Evolutionary conservation across 805 yeast genomes (phyloP), one percentile per base, ranked within the genome.

Genomic region (Alloascoidea hylecoeti): DNA sequence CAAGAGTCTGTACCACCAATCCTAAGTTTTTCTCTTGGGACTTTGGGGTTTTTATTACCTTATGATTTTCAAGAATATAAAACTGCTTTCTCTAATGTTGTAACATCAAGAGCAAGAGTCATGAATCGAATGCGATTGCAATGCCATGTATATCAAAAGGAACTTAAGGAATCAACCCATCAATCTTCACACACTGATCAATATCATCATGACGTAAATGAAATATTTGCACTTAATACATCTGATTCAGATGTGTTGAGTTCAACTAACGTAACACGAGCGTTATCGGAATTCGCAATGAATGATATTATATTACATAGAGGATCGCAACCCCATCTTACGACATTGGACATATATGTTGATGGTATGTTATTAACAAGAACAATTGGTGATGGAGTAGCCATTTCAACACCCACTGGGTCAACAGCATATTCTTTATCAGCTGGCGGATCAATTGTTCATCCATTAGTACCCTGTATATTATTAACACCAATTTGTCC

Each of bases 401-500:
- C 77, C 3, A 65, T 85, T 35, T 69, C 92, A 2, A 82, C 96
- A 0, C 97, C 97, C 14, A 88, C 96, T 0, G 97, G 97, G 0
- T 83, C 95, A 5, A 88, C 96, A 0, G 96, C 96, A 0, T 88
- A 88, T 51, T 82, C 95, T 0, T 61, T 88, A 38, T 72, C 84
- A 18, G 74, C 94, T 1, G 96, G 97, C 12, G 97, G 97, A 1
- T 75, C 95, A 12, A 88, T 88, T 42, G 89, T 84, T 1, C 94
- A 88, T 45, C 96, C 97, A 0, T 59, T 76, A 38, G 94, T 88
- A 5, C 79, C 85, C 13, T 78, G 92, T 42, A 77, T 84, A 6
- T 59, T 88, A 35, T 56, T 88, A 19, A 82, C 96, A 0, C 96
- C 96, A 6, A 83, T 88, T 37, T 86, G 96, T 51, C 96, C 97